Evolutionary conservation across 371 early-diverging fungal species (phyloP), one percentile per base, ranked within the genome.

Genomic region (Mortierella sp.): DNA sequence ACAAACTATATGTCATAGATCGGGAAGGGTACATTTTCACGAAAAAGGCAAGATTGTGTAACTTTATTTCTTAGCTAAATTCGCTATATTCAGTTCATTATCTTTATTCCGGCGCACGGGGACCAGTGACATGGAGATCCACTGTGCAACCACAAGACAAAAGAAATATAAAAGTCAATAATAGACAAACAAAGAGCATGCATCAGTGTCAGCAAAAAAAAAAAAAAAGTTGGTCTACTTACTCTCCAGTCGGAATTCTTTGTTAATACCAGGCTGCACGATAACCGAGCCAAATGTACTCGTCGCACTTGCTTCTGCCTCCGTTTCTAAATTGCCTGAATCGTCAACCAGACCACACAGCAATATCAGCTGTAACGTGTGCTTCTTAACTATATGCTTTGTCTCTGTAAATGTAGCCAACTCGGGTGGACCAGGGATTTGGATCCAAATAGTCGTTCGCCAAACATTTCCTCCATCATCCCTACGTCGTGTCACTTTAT

Each of bases 231-330:
- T 29, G n/a, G n/a, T 23, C 53, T 19, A 80, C 81, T 71, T 71
- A 80, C 81, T 71, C 65, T 80, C 81, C 2, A 80, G 68, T 29
- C 81, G 75, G 57, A 80, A 80, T 57, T 78, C 79, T 15, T 68
- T 72, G 59, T 78, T 73, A 37, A 61, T 61, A 17, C 66, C 61
- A 8, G 76, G 68, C 54, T 34, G 64, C 3, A 56, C 68, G 32
- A 64, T 59, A 29, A 63, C 59, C 2, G 45, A 47, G 3, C 19
- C 57, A 3, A 62, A 47, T 7, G 34, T 13, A 0, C 22, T 12
- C 4, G 2, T 43, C n/a, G 15, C 61, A 55, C 60, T 23, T 23
- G 40, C 64, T 26, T 29, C 64, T 9, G 60, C 43, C 15, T 15
- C 59, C 0, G 28, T 23, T 8, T 31, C 57, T 13, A 23, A 10